Conservation (phyloP, 805 yeast species). For the Danielia reshetovae region DNA sequence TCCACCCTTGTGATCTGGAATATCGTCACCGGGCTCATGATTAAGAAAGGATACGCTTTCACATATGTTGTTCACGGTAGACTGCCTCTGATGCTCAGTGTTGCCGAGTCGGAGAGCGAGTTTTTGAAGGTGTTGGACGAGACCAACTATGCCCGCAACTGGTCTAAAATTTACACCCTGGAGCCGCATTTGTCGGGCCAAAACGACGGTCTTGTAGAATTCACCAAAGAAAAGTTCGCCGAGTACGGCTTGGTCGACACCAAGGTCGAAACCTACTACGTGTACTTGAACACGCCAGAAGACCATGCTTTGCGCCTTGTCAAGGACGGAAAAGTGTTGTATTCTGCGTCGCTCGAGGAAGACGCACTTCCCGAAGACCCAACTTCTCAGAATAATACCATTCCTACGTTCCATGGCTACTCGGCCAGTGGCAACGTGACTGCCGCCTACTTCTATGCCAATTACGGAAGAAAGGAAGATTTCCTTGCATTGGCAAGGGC, state of each 20-base stretch:
- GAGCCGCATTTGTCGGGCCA: conserved; percentile 7
- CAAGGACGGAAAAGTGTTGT: conserved; percentile 2
- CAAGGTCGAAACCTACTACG: conserved; percentile 6
- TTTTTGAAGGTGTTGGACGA: conserved; percentile 2
- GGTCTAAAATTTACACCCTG: conserved; percentile 7
- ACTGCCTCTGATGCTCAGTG: conserved; percentile 2
- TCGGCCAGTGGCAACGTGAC: conserved; percentile 9
- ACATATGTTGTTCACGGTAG: conserved; percentile 3
- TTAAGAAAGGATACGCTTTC: background rate
- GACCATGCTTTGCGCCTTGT: conserved; percentile 5
- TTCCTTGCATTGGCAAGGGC: conserved; percentile 1
- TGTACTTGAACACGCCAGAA: conserved; percentile 5
- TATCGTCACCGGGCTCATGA: background rate
- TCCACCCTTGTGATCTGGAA: background rate
- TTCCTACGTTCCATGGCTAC: conserved; percentile 8
- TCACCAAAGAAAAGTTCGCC: conserved; percentile 5
- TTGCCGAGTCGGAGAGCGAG: conserved; percentile 1
- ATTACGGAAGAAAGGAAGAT: conserved; percentile 7
- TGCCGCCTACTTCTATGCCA: conserved; percentile 7
- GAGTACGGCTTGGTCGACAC: conserved; percentile 6
- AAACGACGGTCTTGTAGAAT: conserved; percentile 2
- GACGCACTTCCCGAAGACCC: conserved; percentile 7
- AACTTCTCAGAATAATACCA: conserved; percentile 3
- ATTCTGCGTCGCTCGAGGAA: conserved; percentile 5
- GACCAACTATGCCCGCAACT: conserved; percentile 6